Evolutionary conservation across 2,329 filamentous ascomycete genomes (phyloP), one percentile per base, ranked within the genome.

Genomic region (Xylariaceae sp.): DNA sequence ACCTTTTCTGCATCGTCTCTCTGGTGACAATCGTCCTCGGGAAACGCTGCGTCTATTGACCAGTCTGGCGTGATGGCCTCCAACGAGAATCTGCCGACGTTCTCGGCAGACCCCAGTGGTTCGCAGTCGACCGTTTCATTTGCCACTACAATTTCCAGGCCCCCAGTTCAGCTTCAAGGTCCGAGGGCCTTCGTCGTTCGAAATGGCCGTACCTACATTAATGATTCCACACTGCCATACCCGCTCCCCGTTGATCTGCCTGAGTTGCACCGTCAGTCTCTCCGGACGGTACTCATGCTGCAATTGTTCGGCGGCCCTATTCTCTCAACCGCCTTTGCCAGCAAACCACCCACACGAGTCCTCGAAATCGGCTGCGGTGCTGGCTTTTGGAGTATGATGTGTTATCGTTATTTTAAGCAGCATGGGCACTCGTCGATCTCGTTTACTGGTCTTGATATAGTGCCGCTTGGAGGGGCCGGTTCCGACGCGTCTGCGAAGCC

Each of bases 381-480:
- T 17, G 93, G 86, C 23, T 89, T 95, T 71, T 97, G 92, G 92
- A 92, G 89, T 67, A 88, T 89, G 74, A 86, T 91, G 78, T 95
- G 90, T 72, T 88, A 96, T 73, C 85, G 90, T 42, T 88, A 90
- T 74, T 90, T 92, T 70, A 80, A 82, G 58, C 81, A 84, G 53
- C 79, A 83, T 57, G 90, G 90, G 11, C 82, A 88, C 69, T 76
- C 80, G 3, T 81, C 86, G 61, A 86, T 95, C 18, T 83, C 85
- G 4, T 96, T 95, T 71, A 90, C 88, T 0, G 92, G 92, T 1
- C 75, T 96, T 47, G 92, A 96, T 71, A 85, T 96, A 58, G 88
- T 89, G 7, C 87, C 89, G 3, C 73, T 93, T 23, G 86, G 88
- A 3, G 75, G 76, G 37, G 74, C 68, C 7, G 69, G 67, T 3